Evolutionary conservation across 1,284 basidiomycete species (phyloP), one percentile per base, ranked within the genome.

Genomic region (Naganishia sp.): DNA sequence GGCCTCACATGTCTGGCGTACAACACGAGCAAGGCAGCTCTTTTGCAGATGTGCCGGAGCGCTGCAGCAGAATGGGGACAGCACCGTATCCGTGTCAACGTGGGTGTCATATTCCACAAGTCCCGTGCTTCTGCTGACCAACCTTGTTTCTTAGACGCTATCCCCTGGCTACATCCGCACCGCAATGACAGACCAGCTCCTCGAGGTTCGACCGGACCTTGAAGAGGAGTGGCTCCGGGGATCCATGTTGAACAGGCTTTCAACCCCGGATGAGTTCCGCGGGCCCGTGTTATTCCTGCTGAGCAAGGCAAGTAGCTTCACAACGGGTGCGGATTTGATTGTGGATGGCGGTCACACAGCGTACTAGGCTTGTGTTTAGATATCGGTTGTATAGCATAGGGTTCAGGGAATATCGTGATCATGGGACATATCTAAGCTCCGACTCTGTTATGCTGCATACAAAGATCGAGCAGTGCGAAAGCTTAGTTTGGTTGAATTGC

Each of bases 1-100:
- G 49, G 83, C 86, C n/a, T 90, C 88, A 87, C 84, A 16, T 59
- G 46, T 25, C 23, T 87, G 53, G 86, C 88, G 21, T 90, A 90
- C 81, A 91, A 91, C 78, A 84, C 86, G 60, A 89, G 87, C 79
- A 92, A 92, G 79, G 86, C 88, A 2, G 90, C 87, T 2, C 88
- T 92, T 7, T 77, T 90, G 52, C 90, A 92, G 79, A 89, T 92
- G 86, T 86, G 82, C 23, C 84, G 90, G 64, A 91, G 88, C 79
- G 86, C 92, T 84, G 90, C 90, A 5, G 90, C 89, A 75, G 90
- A 92, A 75, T 84, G 90, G 55, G 90, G 88, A 2, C 81, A 78
- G 25, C 82, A 86, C 75, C 79, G 83, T 5, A 91, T 92, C 68
- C 83, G 89, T 4, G 88, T 90, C 36, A 72, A 70, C 65, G 68